Evolutionary conservation across 1,284 basidiomycete genomes (phyloP).

Genomic region (Volvariella surrecta): DNA sequence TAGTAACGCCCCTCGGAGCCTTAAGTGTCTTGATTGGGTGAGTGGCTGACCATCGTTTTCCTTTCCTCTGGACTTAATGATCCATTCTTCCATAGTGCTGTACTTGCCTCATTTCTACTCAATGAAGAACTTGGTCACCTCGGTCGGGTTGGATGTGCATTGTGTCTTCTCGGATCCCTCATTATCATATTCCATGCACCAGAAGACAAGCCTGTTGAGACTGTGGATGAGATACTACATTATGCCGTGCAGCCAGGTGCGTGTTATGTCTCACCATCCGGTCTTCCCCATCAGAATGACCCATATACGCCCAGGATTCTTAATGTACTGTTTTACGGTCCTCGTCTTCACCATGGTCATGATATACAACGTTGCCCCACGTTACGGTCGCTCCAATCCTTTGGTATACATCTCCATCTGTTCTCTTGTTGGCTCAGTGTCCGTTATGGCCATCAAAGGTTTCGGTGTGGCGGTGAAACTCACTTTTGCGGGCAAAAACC

Average conservation of each 20-base stretch:
- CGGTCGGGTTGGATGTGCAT: slow-evolving; percentile 86
- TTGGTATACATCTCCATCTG: slow-evolving; percentile 94
- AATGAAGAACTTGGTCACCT: slow-evolving; percentile 93
- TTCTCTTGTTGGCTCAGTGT: slow-evolving; percentile 79
- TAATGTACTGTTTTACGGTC: slow-evolving; percentile 84
- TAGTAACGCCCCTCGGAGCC: slow-evolving; percentile 94
- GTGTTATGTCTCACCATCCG: slow-evolving; percentile 16
- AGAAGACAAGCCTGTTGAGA: slow-evolving; percentile 89
- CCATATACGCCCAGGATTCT: slow-evolving; percentile 53
- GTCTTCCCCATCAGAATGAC: slow-evolving; percentile 2
- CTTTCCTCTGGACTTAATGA: not conserved
- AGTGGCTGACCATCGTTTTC: slow-evolving; percentile 18
- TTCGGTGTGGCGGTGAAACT: slow-evolving; percentile 96
- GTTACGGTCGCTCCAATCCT: slow-evolving; percentile 82
- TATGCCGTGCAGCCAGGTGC: slow-evolving; percentile 87
- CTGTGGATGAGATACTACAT: slow-evolving; percentile 89
- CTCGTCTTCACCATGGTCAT: slow-evolving; percentile 78
- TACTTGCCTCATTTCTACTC: slow-evolving; percentile 89
- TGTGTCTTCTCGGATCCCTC: slow-evolving; percentile 88
- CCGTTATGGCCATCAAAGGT: slow-evolving; percentile 93
- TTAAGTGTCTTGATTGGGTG: slow-evolving; percentile 96
- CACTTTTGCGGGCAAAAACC: slow-evolving; percentile 91
- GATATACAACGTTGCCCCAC: slow-evolving; percentile 86
- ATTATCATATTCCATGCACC: slow-evolving; percentile 97
- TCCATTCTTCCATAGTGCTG: slow-evolving; percentile 46